Evolutionary conservation across 2,329 filamentous ascomycete genomes (phyloP).

Genomic region (Spiromastix sp.): DNA sequence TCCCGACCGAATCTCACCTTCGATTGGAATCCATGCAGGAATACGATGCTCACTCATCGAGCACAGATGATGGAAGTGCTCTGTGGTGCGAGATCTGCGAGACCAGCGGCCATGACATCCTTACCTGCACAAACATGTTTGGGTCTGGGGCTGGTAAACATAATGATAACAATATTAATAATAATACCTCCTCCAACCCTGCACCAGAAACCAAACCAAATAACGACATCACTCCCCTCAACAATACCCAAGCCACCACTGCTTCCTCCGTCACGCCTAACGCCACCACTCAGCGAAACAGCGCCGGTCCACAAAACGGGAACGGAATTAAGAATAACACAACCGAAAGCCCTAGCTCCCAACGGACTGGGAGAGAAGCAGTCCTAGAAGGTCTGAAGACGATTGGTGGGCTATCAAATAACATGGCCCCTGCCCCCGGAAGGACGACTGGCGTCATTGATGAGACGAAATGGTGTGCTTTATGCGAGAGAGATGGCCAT

Average conservation of each 20-base stretch:
- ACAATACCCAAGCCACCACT: conserved; percentile 1
- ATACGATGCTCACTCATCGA: conserved; percentile 42
- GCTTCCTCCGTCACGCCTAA: not conserved
- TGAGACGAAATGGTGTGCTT: conserved; percentile 85
- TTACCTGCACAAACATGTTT: conserved; percentile 90
- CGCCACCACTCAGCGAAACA: too few relatives aligned
- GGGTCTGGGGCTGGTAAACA: conserved; percentile 27
- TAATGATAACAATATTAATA: conserved; percentile 12
- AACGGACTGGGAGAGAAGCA: conserved; percentile 31
- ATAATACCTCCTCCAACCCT: conserved; percentile 7
- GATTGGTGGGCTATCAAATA: conserved; percentile 25
- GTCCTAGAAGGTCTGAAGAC: conserved; percentile 34
- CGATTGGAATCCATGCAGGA: conserved; percentile 32
- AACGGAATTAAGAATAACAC: not conserved
- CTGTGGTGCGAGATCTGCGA: conserved; percentile 96
- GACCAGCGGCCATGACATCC: conserved; percentile 79
- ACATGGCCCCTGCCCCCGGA: conserved; percentile 58
- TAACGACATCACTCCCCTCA: not conserved
- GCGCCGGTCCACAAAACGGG: conserved; percentile 1
- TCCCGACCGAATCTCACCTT: conserved; percentile 19
- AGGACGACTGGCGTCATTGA: conserved; percentile 72
- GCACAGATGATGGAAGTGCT: conserved; percentile 59
- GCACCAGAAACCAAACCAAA: not conserved
- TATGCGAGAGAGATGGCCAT: conserved; percentile 93
- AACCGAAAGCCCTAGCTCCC: conserved; percentile 15